Conservation (phyloP, 177 flowering plant genomes). For the Vitis hybrid region DNA sequence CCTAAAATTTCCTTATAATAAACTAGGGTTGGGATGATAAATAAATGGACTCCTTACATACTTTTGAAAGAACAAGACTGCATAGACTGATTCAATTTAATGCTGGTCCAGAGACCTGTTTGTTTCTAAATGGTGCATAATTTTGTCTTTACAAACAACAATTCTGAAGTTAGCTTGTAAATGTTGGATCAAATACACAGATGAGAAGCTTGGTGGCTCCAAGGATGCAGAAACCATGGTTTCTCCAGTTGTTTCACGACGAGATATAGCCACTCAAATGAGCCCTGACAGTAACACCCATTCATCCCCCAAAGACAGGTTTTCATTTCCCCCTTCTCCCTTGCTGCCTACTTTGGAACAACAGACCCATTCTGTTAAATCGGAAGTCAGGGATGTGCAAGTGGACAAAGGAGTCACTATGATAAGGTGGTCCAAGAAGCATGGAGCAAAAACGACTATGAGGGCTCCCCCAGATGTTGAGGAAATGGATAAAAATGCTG, state of each 20-base stretch:
- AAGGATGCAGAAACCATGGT: constrained; percentile 37
- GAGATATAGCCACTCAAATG: constrained; percentile 97
- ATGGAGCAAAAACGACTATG: constrained; percentile 27
- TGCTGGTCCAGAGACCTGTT: no score
- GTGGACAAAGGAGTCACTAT: constrained; percentile 69
- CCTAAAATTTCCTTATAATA: no score
- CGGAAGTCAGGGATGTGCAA: constrained; percentile 79
- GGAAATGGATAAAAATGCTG: constrained; percentile 38
- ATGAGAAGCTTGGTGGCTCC: constrained; percentile 40
- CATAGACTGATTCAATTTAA: no score
- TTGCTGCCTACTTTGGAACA: constrained; percentile 36
- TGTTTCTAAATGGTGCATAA: neutral
- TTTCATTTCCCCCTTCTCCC: constrained; percentile 35
- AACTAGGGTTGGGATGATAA: no score
- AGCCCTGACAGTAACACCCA: constrained; percentile 60
- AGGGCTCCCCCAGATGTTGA: constrained; percentile 34
- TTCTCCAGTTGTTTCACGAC: constrained; percentile 51
- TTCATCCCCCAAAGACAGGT: constrained; percentile 50
- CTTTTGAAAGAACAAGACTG: no score
- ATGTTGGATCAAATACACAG: constrained; percentile 31
- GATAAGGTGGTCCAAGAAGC: constrained; percentile 60
- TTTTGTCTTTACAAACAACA: neutral
- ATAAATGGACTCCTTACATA: no score
- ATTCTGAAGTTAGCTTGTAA: constrained; percentile 8
- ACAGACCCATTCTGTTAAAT: constrained; percentile 30